Base-by-base conservation (phyloP, 1,284 basidiomycete species). In the Austroboletus niveus region DNA sequence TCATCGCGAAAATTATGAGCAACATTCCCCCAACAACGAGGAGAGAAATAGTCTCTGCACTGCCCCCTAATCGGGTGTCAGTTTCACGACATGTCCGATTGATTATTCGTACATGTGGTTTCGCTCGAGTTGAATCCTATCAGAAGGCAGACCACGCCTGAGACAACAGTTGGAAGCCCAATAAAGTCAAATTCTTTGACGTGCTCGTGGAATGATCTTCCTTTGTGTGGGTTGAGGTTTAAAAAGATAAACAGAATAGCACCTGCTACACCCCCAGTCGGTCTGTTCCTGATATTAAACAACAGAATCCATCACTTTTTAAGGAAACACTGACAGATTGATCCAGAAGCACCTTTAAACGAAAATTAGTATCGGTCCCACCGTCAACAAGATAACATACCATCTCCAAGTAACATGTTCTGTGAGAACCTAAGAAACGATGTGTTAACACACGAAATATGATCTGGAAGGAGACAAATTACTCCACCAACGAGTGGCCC, bases 131-230 rank as follows among this genome's bases (percentile, higher is more conserved):
- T 64, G 52, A 73, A 70, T 5, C 71, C 72, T 24, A 73, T 48
- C 35, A 84, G 71, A 27, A 85, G 66, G 40, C 79, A 72, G 12
- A 77, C 72, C 34, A 77, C 72, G 1, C 75, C 75, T 3, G 63
- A 54, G 56, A 83, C 73, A 51, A 80, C 62, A 38, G 79, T 65
- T 20, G 68, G 50, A 12, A 78, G 63, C 9, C 79, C 80, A 48
- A 75, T n/a, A 51, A 75, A 75, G 59, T 81, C 79, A 56, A 81
- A 78, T 48, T 74, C 69, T 34, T 56, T 56, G 39, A 68, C 55
- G 22, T 73, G 66, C 20, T 73, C 59, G 22, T 57, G 60, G 38
- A 71, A 57, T 0, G 71, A 56, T 47, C 63, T 64, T 29, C 59
- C 55, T 52, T 69, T 64, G 32, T 60, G 62, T 8, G 73, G 71